These are phyloP conservation scores for Botrytis aclada DNA, from an alignment of 2,329 filamentous ascomycete genomes.

Conservation along the genomic window DNA sequence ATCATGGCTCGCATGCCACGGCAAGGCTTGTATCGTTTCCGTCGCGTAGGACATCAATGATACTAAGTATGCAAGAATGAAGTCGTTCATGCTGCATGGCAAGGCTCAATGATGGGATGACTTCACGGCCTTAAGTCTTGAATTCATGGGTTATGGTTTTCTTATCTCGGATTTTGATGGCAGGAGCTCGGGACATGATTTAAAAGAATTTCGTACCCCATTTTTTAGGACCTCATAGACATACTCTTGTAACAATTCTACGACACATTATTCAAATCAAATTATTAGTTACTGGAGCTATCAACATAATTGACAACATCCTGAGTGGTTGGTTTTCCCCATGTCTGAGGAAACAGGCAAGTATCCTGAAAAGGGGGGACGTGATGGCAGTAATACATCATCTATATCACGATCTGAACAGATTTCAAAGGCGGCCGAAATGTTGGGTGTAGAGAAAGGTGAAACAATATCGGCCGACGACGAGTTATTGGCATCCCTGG, in stretches of 20 bases:
- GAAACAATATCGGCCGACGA: conserved; percentile 28
- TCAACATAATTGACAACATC: neutral
- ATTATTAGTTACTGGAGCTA: neutral
- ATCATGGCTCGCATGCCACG: neutral
- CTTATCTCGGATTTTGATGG: conserved; percentile 3
- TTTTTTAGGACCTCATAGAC: neutral
- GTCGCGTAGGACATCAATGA: neutral
- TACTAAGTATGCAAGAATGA: neutral
- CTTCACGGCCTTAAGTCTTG: neutral
- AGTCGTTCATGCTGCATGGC: neutral
- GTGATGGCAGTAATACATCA: neutral
- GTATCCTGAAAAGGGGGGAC: neutral
- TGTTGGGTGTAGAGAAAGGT: conserved; percentile 23
- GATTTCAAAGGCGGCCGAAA: neutral
- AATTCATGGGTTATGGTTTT: neutral
- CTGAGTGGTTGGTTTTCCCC: neutral
- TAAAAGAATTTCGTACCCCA: conserved; percentile 10
- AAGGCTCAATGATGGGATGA: neutral
- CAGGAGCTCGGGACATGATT: neutral
- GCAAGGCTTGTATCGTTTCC: neutral
- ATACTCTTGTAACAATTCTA: neutral
- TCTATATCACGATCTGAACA: conserved; percentile 7
- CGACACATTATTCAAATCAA: neutral
- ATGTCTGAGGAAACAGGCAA: neutral
- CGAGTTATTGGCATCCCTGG: conserved; percentile 32